Evolutionary conservation across 2,329 filamentous ascomycete species (phyloP), one percentile per base, ranked within the genome.

Genomic region (Coleophoma eucalyptorum): DNA sequence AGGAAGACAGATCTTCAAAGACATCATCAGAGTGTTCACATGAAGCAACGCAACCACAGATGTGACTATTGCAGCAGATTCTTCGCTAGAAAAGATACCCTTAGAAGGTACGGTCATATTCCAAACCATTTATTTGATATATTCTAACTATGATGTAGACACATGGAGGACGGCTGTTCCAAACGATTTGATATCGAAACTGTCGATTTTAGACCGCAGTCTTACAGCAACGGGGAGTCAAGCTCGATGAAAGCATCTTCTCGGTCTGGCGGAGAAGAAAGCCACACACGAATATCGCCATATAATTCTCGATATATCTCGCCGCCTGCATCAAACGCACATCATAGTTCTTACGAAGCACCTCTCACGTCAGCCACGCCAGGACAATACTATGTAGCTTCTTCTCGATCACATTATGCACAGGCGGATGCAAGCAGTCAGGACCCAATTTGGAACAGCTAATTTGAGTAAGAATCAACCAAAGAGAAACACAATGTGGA

Each of bases 71-170:
- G 90, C 63, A 78, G 79, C 32, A 78, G 82, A 49, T 75, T 79
- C 40, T 95, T 95, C 72, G 84, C 88, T 21, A 80, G 90, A 42
- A 91, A 90, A 66, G 90, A 95, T 62, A 94, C 89, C 1, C 74
- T 94, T n/a, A 73, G 84, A 69, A 86, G 90, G 89, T 90, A 52
- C 44, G 56, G 53, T 16, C 43, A 49, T 46, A 19, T 43, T 46
- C 37, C 37, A 15, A 43, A 47, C 33, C 43, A 26, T 6, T 20
- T 12, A n/a, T 42, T 48, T 19, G 47, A 31, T 31, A 37, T 43
- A n/a, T 37, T 44, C 49, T 48, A 46, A 51, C 43, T 45, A 40
- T 34, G 40, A 37, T 42, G 38, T 57, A 91, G 87, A 63, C 87
- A 92, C 60, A 83, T 87, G 74, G 85, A 88, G 66, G 87, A 90